Conservation (phyloP, 2,329 filamentous ascomycete genomes). For the Calonectria henricotiae region DNA sequence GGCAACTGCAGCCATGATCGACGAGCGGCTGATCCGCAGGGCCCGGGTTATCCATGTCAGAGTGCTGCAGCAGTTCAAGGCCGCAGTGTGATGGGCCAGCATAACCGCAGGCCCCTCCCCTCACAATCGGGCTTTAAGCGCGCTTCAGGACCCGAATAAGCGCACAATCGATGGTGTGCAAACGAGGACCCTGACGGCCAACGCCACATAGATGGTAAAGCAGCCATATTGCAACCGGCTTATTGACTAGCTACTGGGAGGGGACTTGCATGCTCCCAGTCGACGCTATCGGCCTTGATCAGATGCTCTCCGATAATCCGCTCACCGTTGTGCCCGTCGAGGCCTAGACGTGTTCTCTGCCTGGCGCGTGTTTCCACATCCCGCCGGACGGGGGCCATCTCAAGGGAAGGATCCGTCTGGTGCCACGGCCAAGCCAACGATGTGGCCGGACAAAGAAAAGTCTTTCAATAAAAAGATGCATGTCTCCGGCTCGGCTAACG, state of each 20-base stretch:
- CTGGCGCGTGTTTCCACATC: conserved; percentile 8
- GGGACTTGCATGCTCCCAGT: not conserved
- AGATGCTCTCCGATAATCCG: conserved; percentile 11
- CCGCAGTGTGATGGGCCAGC: conserved; percentile 15
- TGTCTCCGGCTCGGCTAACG: conserved; percentile 37
- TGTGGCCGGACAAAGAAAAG: conserved; percentile 37
- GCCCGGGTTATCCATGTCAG: conserved; percentile 22
- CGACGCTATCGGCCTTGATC: conserved; percentile 6
- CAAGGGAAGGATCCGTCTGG: conserved; percentile 6
- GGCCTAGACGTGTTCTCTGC: not conserved
- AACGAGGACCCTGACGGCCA: conserved; percentile 22
- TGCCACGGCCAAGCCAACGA: conserved; percentile 24
- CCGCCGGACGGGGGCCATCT: conserved; percentile 36
- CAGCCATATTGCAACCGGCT: not conserved
- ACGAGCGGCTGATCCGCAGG: conserved; percentile 25
- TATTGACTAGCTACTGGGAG: not conserved
- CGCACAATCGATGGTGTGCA: conserved; percentile 26
- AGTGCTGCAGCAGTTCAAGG: conserved; percentile 15
- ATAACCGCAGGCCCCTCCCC: conserved; percentile 24
- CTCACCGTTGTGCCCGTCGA: conserved; percentile 12
- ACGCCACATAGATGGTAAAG: too few species aligned
- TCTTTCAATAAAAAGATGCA: conserved; percentile 36
- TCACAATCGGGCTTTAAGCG: conserved; percentile 5
- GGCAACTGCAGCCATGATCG: conserved; percentile 24
- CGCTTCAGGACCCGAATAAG: not conserved